A percentile compares a stretch with the other conserved stretches of the same genome.
Conservation (phyloP, 805 yeast species). For the Wickerhamiella domercqiae region DNA sequence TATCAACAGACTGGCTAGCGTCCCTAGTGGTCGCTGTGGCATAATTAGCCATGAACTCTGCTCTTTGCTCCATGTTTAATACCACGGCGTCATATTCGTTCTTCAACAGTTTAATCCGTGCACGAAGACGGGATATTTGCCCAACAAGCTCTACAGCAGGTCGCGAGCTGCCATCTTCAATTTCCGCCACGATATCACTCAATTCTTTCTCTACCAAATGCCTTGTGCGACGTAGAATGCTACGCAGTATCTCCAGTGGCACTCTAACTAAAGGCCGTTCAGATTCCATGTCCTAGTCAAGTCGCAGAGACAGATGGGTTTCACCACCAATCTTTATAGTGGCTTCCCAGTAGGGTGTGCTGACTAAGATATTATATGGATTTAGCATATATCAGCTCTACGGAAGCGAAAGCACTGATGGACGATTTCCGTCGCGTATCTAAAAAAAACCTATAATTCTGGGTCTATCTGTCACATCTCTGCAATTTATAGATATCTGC, state of each 20-base stretch:
- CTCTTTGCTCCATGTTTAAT: background rate
- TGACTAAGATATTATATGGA: too few species aligned
- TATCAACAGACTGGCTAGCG: background rate
- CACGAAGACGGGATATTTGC: background rate
- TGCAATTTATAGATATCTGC: too few species aligned
- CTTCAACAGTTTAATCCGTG: background rate
- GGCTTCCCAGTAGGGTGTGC: too few species aligned
- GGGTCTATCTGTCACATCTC: too few species aligned
- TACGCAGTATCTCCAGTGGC: slow-evolving; percentile 8
- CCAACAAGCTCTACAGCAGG: background rate
- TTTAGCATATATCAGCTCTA: too few species aligned
- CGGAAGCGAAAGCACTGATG: too few species aligned
- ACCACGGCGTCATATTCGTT: background rate
- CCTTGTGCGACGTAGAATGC: slow-evolving; percentile 7
- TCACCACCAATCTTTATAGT: too few species aligned
- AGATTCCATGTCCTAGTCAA: background rate
- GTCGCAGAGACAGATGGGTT: too few species aligned
- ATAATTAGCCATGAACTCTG: background rate
- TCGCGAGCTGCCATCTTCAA: background rate
- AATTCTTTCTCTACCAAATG: slow-evolving; percentile 7
- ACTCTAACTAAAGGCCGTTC: slow-evolving; percentile 1
- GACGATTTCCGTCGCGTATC: too few species aligned
- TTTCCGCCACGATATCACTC: background rate
- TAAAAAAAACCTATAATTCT: too few species aligned
- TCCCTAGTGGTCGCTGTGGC: too few species aligned